These are phyloP conservation scores for Tetracladium setigerum DNA, from an alignment of 495 filamentous ascomycete genomes.

Conservation along the genomic window DNA sequence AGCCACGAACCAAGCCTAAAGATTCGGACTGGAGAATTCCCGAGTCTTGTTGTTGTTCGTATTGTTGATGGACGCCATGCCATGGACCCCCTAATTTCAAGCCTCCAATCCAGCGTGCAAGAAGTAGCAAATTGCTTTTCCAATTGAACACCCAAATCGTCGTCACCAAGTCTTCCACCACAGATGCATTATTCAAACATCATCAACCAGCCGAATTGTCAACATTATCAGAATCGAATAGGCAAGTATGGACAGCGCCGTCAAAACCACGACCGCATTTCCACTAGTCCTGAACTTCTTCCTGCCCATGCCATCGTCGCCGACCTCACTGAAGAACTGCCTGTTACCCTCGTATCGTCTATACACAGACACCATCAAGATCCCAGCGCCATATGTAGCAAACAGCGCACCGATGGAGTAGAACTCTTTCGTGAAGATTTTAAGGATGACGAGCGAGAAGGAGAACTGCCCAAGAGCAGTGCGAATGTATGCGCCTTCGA, in stretches of 20 bases:
- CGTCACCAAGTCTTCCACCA: conserved; percentile 16
- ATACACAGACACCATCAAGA: conserved; percentile 73
- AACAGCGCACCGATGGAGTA: conserved; percentile 90
- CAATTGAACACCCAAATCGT: not conserved
- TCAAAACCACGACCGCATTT: conserved; percentile 73
- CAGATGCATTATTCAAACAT: conserved; percentile 1
- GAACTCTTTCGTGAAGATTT: conserved; percentile 94
- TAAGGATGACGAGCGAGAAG: conserved; percentile 87
- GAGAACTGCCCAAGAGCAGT: conserved; percentile 91
- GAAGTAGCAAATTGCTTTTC: too few relatives aligned
- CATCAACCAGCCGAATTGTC: conserved; percentile 31
- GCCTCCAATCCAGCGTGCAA: too few relatives aligned
- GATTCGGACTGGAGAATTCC: conserved; percentile 18
- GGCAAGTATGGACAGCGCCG: conserved; percentile 69
- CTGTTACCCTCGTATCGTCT: conserved; percentile 82
- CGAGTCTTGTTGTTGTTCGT: conserved; percentile 15
- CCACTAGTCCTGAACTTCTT: conserved; percentile 89
- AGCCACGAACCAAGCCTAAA: too few relatives aligned
- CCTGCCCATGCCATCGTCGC: conserved; percentile 52
- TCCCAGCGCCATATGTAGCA: conserved; percentile 79
- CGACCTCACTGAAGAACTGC: conserved; percentile 81
- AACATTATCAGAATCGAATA: conserved; percentile 75
- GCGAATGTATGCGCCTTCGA: conserved; percentile 94
- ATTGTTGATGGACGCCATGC: too few relatives aligned
- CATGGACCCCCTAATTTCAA: too few relatives aligned